Evolutionary conservation across 371 early-diverging fungal genomes (phyloP), one percentile per base, ranked within the genome.

Genomic region (Parasitella parasitica): DNA sequence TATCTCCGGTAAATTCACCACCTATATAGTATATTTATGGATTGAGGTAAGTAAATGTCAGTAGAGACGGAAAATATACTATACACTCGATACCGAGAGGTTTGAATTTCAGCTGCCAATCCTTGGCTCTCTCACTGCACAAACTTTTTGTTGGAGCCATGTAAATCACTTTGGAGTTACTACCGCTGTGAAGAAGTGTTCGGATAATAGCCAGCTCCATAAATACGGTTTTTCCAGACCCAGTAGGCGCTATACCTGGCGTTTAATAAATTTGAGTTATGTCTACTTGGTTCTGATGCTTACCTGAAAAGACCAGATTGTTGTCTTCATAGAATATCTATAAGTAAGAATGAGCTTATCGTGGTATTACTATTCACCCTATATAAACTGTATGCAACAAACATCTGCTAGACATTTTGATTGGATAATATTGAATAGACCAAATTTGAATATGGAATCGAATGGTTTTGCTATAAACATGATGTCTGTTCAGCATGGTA

Each of bases 91-190:
- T 70, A 5, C 84, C 86, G 13, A 87, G 70, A 11, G 64, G 56
- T n/a, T 70, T 35, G 61, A 92, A 88, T 64, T 88, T 88, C 4
- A 65, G 53, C 27, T 72, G 61, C 87, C 94, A 90, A 66, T 92
- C 93, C 24, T 53, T 65, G 0, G 70, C 71, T 36, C 90, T 75
- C 71, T 95, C 93, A 3, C 80, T 73, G 57, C 94, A 93, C 6
- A 96, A 75, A 9, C 93, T 93, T 72, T 92, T 94, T 53, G 91
- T 94, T 1, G 97, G 95, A 1, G 92, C 94, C 70, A 96, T 84
- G 66, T 96, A 96, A 8, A 94, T 79, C 15, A 89, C 76, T 63
- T 89, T 90, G 8, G 73, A 64, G 6, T 60, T 52, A 1, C 32
- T 41, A 1, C 57, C 61, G 6, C 37, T n/a, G 6, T 60, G 63